Conservation (phyloP, 176 grass and related monocot species). For the Neostapfia colusana region DNA sequence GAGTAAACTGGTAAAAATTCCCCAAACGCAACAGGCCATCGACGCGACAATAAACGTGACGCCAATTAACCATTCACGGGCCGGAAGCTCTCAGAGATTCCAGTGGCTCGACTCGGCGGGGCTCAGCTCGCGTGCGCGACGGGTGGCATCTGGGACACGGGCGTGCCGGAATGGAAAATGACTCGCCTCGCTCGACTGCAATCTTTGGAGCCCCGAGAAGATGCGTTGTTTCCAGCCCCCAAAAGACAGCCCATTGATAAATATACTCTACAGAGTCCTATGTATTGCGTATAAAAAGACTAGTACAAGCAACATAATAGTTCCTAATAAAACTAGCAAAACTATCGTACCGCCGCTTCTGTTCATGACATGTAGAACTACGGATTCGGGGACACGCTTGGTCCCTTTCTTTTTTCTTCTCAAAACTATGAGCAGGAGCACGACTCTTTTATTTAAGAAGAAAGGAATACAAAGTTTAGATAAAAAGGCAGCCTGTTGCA, state of each 20-base stretch:
- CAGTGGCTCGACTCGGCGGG: no score
- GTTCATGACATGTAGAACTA: background rate
- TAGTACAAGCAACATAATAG: background rate
- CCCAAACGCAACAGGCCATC: background rate
- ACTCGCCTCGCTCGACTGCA: constrained; percentile 1
- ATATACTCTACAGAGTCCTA: background rate
- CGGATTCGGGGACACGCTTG: background rate
- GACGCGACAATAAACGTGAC: background rate
- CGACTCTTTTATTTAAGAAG: no score
- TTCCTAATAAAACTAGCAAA: background rate
- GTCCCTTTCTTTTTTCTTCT: background rate
- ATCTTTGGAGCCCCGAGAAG: constrained; percentile 43
- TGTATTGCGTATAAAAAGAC: background rate
- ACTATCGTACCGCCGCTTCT: background rate
- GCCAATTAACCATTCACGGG: background rate
- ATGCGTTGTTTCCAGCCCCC: constrained; percentile 23
- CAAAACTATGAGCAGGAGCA: no score
- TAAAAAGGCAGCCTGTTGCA: no score
- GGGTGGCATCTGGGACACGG: no score
- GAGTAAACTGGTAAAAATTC: background rate
- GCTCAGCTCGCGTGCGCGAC: no score
- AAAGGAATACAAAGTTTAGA: no score
- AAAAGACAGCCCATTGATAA: constrained; percentile 20
- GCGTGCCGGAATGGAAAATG: constrained; percentile 30
- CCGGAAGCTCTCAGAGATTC: no score